Percentiles rank a stretch among this genome's conserved stretches.
Conservation (phyloP, 108 stramenopile species). For the Nannochloropsis gaditana region DNA sequence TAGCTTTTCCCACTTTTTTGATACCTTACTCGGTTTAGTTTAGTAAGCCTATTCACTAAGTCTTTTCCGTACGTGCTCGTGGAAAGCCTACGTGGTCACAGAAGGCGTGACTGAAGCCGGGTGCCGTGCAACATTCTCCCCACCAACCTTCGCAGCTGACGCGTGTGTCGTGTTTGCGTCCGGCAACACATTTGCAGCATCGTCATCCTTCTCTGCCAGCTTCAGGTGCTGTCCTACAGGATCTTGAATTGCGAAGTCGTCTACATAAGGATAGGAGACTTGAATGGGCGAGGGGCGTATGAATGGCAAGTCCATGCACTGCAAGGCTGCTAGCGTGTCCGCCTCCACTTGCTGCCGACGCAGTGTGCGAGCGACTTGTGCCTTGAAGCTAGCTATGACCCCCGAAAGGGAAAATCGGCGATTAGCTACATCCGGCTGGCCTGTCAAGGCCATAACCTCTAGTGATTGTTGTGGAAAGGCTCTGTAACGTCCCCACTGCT, state of each 20-base stretch:
- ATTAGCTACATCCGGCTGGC: neutral
- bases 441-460: slow-evolving; percentile 1
- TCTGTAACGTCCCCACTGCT: neutral
- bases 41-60: too few relatives aligned
- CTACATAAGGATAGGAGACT: neutral
- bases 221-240: neutral
- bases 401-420: slow-evolving; percentile 10
- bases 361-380: neutral
- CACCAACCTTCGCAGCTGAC: too few relatives aligned
- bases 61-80: too few relatives aligned
- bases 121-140: too few relatives aligned
- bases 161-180: too few relatives aligned
- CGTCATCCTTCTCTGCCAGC: neutral
- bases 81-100: too few relatives aligned
- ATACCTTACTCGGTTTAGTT: too few relatives aligned
- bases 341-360: slow-evolving; percentile 14
- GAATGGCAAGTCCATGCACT: slow-evolving; percentile 15
- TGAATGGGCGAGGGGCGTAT: neutral
- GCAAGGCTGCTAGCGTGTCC: neutral
- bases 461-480: neutral
- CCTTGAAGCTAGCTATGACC: neutral
- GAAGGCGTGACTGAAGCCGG: too few relatives aligned
- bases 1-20: too few relatives aligned
- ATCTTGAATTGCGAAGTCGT: slow-evolving; percentile 6
- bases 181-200: too few relatives aligned